Evolutionary conservation across 129 eudicot species (phyloP).

Genomic region (Silybum marianum): DNA sequence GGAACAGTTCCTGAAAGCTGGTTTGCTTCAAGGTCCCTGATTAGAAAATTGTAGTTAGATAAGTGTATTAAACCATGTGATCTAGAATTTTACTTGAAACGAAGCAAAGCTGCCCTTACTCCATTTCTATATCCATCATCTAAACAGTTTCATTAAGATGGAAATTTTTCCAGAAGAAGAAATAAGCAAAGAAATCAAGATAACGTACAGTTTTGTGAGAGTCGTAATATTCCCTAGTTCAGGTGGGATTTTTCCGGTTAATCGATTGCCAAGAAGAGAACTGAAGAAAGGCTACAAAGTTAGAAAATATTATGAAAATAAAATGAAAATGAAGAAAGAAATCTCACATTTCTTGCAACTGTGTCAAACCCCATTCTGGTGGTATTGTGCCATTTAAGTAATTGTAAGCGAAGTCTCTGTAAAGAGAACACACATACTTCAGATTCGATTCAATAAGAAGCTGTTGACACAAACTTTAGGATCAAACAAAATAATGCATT

Average conservation of each 20-base stretch:
- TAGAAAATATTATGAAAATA: not conserved
- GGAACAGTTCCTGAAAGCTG: conserved; percentile 63
- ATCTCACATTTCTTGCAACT: conserved; percentile 53
- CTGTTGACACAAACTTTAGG: not conserved
- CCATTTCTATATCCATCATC: not conserved
- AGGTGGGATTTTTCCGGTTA: conserved; percentile 75
- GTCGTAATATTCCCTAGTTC: conserved; percentile 65
- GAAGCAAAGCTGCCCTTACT: not conserved
- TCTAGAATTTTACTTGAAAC: not conserved
- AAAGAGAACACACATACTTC: conserved; percentile 10
- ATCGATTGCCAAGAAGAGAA: conserved; percentile 66
- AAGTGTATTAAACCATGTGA: not conserved
- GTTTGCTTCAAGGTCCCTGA: conserved; percentile 76
- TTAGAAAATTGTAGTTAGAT: conserved; percentile 3
- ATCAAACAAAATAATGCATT: not conserved
- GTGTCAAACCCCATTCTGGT: conserved; percentile 64
- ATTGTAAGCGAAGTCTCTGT: conserved; percentile 82
- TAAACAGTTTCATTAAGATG: conserved; percentile 1
- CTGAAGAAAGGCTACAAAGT: conserved; percentile 38
- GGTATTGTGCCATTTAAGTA: conserved; percentile 69
- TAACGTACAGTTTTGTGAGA: conserved; percentile 72
- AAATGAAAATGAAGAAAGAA: conserved; percentile 3
- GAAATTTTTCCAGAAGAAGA: not conserved
- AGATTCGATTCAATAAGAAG: not conserved
- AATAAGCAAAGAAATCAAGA: conserved; percentile 5